These are phyloP conservation scores for Brasilioporus rufonigricans DNA, from an alignment of 768 basidiomycete genomes.

Conservation along the genomic window DNA sequence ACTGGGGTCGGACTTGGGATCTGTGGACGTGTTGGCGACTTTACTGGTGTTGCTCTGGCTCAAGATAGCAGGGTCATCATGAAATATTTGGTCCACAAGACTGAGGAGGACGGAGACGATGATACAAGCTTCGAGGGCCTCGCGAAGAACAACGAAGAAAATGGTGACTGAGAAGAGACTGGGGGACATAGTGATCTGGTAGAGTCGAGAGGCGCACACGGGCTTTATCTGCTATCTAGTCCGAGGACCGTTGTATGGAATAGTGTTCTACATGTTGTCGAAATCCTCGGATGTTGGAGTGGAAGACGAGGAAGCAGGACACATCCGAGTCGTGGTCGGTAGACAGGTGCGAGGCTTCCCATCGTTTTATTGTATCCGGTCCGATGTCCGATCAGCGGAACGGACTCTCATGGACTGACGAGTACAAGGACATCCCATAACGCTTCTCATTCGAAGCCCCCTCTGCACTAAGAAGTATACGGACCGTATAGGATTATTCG, in stretches of 20 bases:
- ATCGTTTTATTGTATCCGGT: too few relatives aligned
- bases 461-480: too few relatives aligned
- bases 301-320: too few relatives aligned
- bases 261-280: too few relatives aligned
- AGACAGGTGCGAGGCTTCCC: too few relatives aligned
- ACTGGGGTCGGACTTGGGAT: constrained; percentile 25
- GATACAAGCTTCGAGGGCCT: constrained; percentile 89
- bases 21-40: neutral
- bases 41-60: neutral
- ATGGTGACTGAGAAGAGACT: constrained; percentile 87
- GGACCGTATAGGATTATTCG: too few relatives aligned
- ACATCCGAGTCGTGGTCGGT: too few relatives aligned
- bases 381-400: too few relatives aligned
- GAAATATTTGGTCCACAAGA: constrained; percentile 81
- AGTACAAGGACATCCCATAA: too few relatives aligned
- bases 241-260: neutral
- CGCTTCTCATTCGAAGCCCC: too few relatives aligned
- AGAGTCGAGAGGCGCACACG: neutral
- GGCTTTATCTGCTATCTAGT: constrained; percentile 1
- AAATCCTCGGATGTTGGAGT: constrained; percentile 39
- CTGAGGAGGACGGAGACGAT: constrained; percentile 90
- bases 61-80: constrained; percentile 20
- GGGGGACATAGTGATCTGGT: constrained; percentile 2
- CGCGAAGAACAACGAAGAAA: constrained; percentile 95
- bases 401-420: too few relatives aligned